Evolutionary conservation across 1,284 basidiomycete species (phyloP).

Genomic region (Leccinum colubrinum): DNA sequence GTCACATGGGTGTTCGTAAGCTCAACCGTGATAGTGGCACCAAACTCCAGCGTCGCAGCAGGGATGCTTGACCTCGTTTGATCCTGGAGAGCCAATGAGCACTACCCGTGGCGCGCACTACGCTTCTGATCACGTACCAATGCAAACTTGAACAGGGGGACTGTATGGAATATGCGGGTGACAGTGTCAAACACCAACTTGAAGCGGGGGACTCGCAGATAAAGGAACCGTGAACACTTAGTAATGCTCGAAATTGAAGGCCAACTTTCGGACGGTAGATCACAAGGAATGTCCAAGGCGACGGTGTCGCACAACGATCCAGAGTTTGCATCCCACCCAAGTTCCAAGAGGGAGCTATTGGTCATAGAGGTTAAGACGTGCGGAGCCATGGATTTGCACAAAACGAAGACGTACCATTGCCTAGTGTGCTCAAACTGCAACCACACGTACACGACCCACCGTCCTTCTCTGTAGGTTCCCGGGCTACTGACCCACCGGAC

Average conservation of each 20-base stretch:
- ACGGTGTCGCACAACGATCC: not conserved
- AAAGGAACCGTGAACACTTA: not conserved
- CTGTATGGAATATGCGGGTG: conserved; percentile 1
- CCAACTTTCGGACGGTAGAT: no score
- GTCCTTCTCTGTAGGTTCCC: no score
- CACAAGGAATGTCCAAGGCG: not conserved
- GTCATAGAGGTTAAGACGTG: not conserved
- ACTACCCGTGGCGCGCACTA: not conserved
- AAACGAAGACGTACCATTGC: not conserved
- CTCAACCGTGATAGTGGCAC: not conserved
- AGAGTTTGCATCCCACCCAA: not conserved
- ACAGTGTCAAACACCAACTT: conserved; percentile 2
- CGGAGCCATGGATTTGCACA: not conserved
- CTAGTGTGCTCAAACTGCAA: not conserved
- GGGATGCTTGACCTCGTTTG: not conserved
- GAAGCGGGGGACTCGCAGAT: not conserved
- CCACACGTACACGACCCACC: not conserved
- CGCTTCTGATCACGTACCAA: not conserved
- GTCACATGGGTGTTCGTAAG: not conserved
- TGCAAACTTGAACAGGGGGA: not conserved
- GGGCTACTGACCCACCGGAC: no score
- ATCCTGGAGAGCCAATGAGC: not conserved
- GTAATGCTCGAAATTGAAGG: not conserved
- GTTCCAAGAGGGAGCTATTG: not conserved
- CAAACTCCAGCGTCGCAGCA: not conserved